Conservation (phyloP, 2,329 filamentous ascomycete genomes). For the Beauveria sp. region DNA sequence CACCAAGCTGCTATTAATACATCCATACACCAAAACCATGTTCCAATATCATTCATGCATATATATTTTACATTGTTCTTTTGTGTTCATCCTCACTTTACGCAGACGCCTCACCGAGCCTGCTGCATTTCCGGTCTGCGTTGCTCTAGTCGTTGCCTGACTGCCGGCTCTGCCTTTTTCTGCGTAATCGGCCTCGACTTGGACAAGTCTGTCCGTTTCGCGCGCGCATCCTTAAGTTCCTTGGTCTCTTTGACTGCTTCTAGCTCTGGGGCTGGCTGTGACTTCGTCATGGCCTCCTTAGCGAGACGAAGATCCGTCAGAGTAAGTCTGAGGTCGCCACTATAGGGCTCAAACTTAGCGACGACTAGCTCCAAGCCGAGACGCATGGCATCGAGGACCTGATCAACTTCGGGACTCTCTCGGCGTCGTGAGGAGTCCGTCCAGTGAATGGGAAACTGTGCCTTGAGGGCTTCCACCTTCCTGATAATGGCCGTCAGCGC, state of each 20-base stretch:
- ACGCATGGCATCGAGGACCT: conserved; percentile 58
- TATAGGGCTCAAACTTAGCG: conserved; percentile 65
- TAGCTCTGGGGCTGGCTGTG: conserved; percentile 17
- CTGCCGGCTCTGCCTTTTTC: conserved; percentile 18
- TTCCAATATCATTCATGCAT: conserved; percentile 1
- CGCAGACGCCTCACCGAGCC: conserved; percentile 19
- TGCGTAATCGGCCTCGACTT: conserved; percentile 23
- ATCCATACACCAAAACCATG: background rate
- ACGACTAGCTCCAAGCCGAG: conserved; percentile 59
- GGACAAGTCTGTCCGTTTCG: conserved; percentile 21
- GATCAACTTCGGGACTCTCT: conserved; percentile 60
- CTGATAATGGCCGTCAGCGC: conserved; percentile 62
- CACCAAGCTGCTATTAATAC: background rate
- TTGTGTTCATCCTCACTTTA: background rate
- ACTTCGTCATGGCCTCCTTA: conserved; percentile 49
- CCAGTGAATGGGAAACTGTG: conserved; percentile 60
- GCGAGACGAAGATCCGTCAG: conserved; percentile 66
- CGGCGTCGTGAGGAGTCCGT: conserved; percentile 59
- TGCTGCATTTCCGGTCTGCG: conserved; percentile 9
- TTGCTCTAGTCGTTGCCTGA: conserved; percentile 8
- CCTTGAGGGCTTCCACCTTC: conserved; percentile 61
- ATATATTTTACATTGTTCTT: background rate
- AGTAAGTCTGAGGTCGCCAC: conserved; percentile 60
- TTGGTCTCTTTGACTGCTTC: conserved; percentile 8
- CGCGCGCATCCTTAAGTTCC: conserved; percentile 15